phyloP scores from a whole-genome alignment of 2,329 filamentous ascomycete species.

The Beauveria bassiana region DNA sequence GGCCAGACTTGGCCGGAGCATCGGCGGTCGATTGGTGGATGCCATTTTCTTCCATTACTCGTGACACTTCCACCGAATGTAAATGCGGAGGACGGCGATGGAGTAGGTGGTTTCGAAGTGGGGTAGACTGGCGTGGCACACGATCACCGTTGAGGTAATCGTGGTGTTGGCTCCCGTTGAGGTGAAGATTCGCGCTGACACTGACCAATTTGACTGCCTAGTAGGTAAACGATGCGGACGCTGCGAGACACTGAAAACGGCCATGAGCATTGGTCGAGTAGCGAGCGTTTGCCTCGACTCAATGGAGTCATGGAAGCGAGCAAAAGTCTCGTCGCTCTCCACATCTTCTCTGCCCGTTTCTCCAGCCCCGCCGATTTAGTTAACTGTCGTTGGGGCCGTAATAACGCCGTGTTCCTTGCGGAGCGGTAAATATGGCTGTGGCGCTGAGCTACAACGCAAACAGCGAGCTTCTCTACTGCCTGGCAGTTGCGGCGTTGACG shows the following conservation, averaged over 20 bases:
- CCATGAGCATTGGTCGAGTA: neutral
- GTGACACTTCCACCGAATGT: neutral
- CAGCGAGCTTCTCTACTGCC: neutral
- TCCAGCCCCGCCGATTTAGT: constrained; percentile 3
- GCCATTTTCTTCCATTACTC: neutral
- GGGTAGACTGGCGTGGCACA: neutral
- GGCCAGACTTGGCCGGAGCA: neutral
- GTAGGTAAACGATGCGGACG: neutral
- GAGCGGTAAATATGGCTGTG: neutral
- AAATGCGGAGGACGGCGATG: neutral
- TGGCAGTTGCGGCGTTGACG: neutral
- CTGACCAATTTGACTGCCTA: neutral
- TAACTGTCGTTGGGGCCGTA: constrained; percentile 8
- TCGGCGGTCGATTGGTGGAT: neutral
- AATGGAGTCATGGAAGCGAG: neutral
- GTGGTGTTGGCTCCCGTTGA: neutral
- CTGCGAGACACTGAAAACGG: neutral
- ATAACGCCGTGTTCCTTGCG: constrained; percentile 6
- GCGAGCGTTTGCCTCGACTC: too few relatives aligned
- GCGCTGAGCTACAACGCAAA: neutral
- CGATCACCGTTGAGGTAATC: neutral
- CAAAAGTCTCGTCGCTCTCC: neutral
- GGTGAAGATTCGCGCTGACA: neutral
- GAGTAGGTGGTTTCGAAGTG: neutral
- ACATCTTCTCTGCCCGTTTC: constrained; percentile 2